A percentile compares a stretch with the other conserved stretches of the same genome.
Evolutionary conservation across 768 basidiomycete genomes (phyloP).

Genomic region (Lactarius pseudohatsudake): DNA sequence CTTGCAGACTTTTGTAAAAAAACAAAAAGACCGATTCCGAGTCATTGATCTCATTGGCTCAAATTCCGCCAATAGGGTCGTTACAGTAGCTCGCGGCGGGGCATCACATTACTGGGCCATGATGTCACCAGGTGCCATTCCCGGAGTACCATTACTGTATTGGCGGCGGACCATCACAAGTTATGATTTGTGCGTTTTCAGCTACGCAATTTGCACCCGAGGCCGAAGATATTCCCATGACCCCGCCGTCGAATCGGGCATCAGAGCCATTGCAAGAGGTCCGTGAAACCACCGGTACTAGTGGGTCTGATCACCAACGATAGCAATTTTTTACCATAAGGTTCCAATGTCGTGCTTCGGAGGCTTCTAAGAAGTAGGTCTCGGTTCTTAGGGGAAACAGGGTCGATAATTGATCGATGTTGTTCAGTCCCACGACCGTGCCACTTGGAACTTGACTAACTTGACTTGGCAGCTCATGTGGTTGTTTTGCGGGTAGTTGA

Average conservation of each 20-base stretch:
- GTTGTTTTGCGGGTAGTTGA: no score
- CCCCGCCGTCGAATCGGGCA: constrained; percentile 41
- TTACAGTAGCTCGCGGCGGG: constrained; percentile 21
- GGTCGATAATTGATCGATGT: no score
- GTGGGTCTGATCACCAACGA: constrained; percentile 1
- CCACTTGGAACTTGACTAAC: no score
- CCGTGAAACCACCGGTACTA: background rate
- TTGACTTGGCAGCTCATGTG: no score
- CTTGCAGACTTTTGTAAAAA: no score
- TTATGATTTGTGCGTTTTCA: constrained; percentile 53
- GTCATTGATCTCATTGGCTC: constrained; percentile 37
- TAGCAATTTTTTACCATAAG: constrained; percentile 43
- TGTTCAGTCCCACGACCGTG: no score
- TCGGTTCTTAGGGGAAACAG: background rate
- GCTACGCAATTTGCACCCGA: constrained; percentile 52
- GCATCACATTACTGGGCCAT: no score
- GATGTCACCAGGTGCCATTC: no score
- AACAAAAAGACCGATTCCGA: no score
- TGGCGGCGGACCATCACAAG: constrained; percentile 41
- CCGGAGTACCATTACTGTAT: background rate
- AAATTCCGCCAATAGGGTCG: constrained; percentile 47
- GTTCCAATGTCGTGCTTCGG: constrained; percentile 33
- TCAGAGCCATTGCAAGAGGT: background rate
- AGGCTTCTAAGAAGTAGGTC: constrained; percentile 18
- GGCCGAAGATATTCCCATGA: constrained; percentile 53